A percentile compares a stretch with the other conserved stretches of the same genome.
Evolutionary conservation across 345 rosid species (phyloP).

Genomic region (Turritis glabra): DNA sequence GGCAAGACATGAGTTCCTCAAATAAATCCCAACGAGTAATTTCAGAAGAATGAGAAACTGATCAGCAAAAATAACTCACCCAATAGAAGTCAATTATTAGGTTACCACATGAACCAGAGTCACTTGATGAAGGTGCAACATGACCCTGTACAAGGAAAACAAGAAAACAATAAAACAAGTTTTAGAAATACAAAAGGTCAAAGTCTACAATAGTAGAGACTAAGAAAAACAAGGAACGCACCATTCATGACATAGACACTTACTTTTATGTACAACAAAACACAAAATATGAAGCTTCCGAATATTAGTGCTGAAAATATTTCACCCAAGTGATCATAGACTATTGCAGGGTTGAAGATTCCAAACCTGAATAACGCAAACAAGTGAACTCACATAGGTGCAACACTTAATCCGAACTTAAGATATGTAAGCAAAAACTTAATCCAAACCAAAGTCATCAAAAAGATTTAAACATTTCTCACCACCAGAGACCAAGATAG

Average conservation of each 20-base stretch:
- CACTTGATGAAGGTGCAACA: slow-evolving; percentile 88
- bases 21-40: background rate
- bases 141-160: slow-evolving; percentile 65
- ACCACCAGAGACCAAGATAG: slow-evolving; percentile 96
- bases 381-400: slow-evolving; percentile 5
- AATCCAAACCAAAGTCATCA: background rate
- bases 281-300: slow-evolving; percentile 90
- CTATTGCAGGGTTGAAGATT: slow-evolving; percentile 79
- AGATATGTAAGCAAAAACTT: background rate
- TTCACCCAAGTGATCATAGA: slow-evolving; percentile 96
- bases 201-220: background rate
- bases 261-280: slow-evolving; percentile 87
- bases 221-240: slow-evolving; percentile 12
- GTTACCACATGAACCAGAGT: slow-evolving; percentile 95
- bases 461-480: slow-evolving; percentile 38
- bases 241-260: slow-evolving; percentile 30
- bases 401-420: background rate
- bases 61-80: slow-evolving; percentile 55
- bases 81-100: slow-evolving; percentile 90
- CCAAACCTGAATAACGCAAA: slow-evolving; percentile 70
- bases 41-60: background rate
- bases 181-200: slow-evolving; percentile 29
- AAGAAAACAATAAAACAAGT: no score
- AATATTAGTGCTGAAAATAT: slow-evolving; percentile 84
- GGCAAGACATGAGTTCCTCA: background rate